These are phyloP conservation scores for Didymella segeticola DNA, from an alignment of 2,329 filamentous ascomycete species.

Conservation along the genomic window DNA sequence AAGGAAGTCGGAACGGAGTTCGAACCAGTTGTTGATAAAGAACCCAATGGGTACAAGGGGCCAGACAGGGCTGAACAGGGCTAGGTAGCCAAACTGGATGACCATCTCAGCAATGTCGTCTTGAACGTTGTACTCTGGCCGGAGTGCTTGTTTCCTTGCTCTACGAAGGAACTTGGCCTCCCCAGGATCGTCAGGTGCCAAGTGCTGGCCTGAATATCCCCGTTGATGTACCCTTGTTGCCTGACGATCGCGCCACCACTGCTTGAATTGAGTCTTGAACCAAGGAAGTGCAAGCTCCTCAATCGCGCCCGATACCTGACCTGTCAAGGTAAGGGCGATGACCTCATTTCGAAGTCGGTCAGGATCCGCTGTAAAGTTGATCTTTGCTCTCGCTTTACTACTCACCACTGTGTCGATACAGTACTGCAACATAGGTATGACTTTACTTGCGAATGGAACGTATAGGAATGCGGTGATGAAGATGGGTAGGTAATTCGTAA, in stretches of 20 bases:
- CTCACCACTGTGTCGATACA: slow-evolving; percentile 27
- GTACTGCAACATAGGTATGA: slow-evolving; percentile 34
- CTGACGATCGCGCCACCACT: slow-evolving; percentile 42
- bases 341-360: slow-evolving; percentile 43
- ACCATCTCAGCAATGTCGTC: slow-evolving; percentile 47
- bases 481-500: slow-evolving; percentile 47
- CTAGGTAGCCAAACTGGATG: slow-evolving; percentile 45
- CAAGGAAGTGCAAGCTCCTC: slow-evolving; percentile 43
- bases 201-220: not conserved
- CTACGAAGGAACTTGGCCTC: slow-evolving; percentile 40
- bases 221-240: slow-evolving; percentile 9
- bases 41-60: slow-evolving; percentile 45
- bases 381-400: slow-evolving; percentile 13
- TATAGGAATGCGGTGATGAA: slow-evolving; percentile 45
- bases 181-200: slow-evolving; percentile 31
- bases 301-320: slow-evolving; percentile 37
- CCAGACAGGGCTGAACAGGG: slow-evolving; percentile 45
- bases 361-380: slow-evolving; percentile 35
- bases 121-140: slow-evolving; percentile 43
- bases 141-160: slow-evolving; percentile 38
- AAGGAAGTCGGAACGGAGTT: slow-evolving; percentile 43
- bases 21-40: slow-evolving; percentile 48
- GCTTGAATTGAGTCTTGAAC: slow-evolving; percentile 34
- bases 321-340: slow-evolving; percentile 43
- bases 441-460: slow-evolving; percentile 36